These are phyloP conservation scores for Amoeboaphelidium occidentale DNA, from an alignment of 371 early-diverging fungal genomes.

Conservation along the genomic window DNA sequence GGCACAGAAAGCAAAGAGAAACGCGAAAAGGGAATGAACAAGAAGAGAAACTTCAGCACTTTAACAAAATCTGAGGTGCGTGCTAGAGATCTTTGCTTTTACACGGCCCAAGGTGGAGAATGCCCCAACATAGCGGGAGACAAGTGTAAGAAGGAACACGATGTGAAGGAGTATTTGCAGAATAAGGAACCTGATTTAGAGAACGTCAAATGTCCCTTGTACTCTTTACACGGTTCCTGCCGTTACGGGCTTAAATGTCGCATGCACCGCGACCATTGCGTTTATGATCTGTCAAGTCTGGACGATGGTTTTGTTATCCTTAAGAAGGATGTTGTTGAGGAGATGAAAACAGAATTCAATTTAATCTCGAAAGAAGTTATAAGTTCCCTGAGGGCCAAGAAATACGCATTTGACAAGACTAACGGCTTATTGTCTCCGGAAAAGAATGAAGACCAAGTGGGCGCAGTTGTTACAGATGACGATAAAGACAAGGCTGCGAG, in stretches of 20 bases:
- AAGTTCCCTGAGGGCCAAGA: neutral
- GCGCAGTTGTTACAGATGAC: neutral
- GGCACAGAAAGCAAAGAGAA: no score
- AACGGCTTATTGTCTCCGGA: slow-evolving; percentile 9
- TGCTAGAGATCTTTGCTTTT: no score
- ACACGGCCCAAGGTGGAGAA: no score
- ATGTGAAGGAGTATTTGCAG: slow-evolving; percentile 12
- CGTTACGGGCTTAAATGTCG: slow-evolving; percentile 8
- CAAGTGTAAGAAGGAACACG: slow-evolving; percentile 16
- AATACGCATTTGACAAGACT: slow-evolving; percentile 1
- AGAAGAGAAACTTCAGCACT: no score
- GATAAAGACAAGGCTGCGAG: slow-evolving; percentile 1
- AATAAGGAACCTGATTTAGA: slow-evolving; percentile 42
- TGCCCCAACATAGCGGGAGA: no score
- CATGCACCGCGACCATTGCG: neutral
- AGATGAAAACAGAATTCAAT: neutral
- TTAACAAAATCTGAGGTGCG: no score
- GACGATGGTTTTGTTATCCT: no score
- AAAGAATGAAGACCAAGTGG: slow-evolving; percentile 13
- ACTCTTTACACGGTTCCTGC: slow-evolving; percentile 43
- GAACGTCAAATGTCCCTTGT: slow-evolving; percentile 36
- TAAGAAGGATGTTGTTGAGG: neutral
- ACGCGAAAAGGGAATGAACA: no score
- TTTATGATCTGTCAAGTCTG: no score
- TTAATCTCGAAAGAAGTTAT: neutral